Conservation (phyloP, 805 yeast species). For the Nakazawaea wyomingensis region DNA sequence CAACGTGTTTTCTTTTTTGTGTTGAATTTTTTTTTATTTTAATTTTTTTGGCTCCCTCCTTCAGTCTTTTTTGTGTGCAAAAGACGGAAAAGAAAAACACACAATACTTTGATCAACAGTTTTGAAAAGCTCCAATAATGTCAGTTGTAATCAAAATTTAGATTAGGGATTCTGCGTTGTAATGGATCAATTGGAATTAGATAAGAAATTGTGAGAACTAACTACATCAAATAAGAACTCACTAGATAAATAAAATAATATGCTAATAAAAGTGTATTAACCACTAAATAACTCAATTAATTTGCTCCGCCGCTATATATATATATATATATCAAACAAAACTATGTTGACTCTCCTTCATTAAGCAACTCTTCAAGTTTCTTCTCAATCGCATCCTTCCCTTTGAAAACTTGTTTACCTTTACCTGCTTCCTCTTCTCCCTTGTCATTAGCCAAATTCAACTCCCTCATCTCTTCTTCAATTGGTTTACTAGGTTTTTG, state of each 20-base stretch:
- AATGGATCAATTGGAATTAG: too few relatives aligned
- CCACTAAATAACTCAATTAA: too few relatives aligned
- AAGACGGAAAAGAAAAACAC: background rate
- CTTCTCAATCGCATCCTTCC: constrained; percentile 7
- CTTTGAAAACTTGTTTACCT: constrained; percentile 5
- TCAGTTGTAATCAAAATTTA: too few relatives aligned
- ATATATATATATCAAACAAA: too few relatives aligned
- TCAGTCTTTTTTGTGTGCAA: background rate
- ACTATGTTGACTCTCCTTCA: background rate
- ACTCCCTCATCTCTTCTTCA: constrained; percentile 4
- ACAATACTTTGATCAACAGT: too few relatives aligned
- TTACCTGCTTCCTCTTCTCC: background rate
- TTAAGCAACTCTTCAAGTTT: constrained; percentile 12
- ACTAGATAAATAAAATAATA: too few relatives aligned
- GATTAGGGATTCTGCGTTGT: too few relatives aligned
- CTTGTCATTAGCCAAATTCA: background rate
- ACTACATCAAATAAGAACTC: too few relatives aligned
- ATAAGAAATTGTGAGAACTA: too few relatives aligned
- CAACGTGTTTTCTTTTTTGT: constrained; percentile 2
- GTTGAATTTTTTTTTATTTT: background rate
- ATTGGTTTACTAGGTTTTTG: constrained; percentile 11
- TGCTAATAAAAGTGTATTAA: too few relatives aligned
- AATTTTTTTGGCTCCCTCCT: background rate
- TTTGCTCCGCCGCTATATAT: too few relatives aligned
- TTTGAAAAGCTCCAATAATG: too few relatives aligned